Evolutionary conservation across 805 yeast species (phyloP), one percentile per base, ranked within the genome.

Genomic region (Tetrapisispora fleetii): DNA sequence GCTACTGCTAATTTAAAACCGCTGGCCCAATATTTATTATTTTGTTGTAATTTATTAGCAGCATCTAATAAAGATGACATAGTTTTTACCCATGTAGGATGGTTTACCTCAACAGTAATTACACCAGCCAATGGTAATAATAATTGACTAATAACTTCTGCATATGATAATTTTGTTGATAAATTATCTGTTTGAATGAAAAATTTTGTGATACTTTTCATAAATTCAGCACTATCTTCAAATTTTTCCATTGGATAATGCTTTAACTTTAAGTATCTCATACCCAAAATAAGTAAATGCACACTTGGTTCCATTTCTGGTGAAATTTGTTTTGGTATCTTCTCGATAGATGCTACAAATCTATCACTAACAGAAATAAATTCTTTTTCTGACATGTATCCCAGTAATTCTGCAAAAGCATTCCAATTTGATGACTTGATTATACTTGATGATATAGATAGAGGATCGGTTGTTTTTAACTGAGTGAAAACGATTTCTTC

Each of bases 401-500:
- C 99, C 38, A 95, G 67, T 7, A 93, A 70, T 52, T 85, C 85
- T 0, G 98, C 95, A 64, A 93, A 82, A 35, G 90, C 74, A 58
- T 85, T 83, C 98, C 98, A 93, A 63, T 93, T 93, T 0, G 96
- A 88, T 8, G 93, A 81, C 49, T 95, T 77, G 2, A 91, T 86
- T 22, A 81, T 70, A 41, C 87, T 81, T 2, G 82, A 75, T 7
- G 85, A 76, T 4, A 83, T 73, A 18, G 78, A 62, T 36, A 71
- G 69, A 0, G 96, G 95, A 59, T 93, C 97, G 1, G 95, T 87
- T 2, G 90, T 80, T 54, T 85, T 80, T 48, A 93, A 69, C 64
- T 93, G 97, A 16, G 87, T 81, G 69, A 88, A 93, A 28, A 91
- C 95, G 46, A 90, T 90, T 56, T 93, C 98, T 64, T 93, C 98